phyloP scores from a whole-genome alignment of 495 filamentous ascomycete species.

The Aspergillus saccharolyticus region DNA sequence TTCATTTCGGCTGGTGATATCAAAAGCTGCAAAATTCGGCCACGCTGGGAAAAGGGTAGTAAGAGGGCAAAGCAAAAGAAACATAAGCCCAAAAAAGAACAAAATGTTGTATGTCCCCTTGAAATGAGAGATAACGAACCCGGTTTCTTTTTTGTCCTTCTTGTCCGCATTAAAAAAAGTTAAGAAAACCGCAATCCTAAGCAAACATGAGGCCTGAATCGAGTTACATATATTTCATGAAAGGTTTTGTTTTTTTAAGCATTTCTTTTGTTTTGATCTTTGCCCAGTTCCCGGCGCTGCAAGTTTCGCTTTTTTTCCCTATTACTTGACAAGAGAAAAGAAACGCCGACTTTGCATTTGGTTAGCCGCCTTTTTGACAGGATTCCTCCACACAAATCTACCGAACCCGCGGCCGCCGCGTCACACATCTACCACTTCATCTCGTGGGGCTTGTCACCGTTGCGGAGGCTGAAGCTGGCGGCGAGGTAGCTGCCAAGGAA shows the following conservation, averaged over 20 bases:
- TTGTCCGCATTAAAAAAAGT: slow-evolving; percentile 2
- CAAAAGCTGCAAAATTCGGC: slow-evolving; percentile 33
- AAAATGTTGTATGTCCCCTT: slow-evolving; percentile 8
- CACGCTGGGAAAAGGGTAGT: slow-evolving; percentile 26
- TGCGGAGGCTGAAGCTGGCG: slow-evolving; percentile 90
- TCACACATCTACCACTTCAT: slow-evolving; percentile 76
- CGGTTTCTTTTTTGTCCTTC: slow-evolving; percentile 21
- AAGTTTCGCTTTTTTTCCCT: slow-evolving; percentile 10
- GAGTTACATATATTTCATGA: slow-evolving; percentile 46
- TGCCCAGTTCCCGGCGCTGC: slow-evolving; percentile 28
- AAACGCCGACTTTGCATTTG: slow-evolving; percentile 38
- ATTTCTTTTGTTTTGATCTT: neutral
- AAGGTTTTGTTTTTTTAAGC: neutral
- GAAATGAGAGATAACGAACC: slow-evolving; percentile 33
- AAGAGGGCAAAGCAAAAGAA: neutral
- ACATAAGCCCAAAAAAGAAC: no score
- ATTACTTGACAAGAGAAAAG: neutral
- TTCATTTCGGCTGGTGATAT: slow-evolving; percentile 32
- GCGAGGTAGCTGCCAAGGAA: slow-evolving; percentile 84
- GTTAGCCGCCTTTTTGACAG: slow-evolving; percentile 36
- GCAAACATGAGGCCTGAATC: slow-evolving; percentile 34
- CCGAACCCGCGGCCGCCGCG: slow-evolving; percentile 45
- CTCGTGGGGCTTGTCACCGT: slow-evolving; percentile 97
- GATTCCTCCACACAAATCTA: slow-evolving; percentile 43
- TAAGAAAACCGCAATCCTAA: slow-evolving; percentile 34